phyloP scores from a whole-genome alignment of 345 rosid genomes.

The Eutrema japonicum region DNA sequence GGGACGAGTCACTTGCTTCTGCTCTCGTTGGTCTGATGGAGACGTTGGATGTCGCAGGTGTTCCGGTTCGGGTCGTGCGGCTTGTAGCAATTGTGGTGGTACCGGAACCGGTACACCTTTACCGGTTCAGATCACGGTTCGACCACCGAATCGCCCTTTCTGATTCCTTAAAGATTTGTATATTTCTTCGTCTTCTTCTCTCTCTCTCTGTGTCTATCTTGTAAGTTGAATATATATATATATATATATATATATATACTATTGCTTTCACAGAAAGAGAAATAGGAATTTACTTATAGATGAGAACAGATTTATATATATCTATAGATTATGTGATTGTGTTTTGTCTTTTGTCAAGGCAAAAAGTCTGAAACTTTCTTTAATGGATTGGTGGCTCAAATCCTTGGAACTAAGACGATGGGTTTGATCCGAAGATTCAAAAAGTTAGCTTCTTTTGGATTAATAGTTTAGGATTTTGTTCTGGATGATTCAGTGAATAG shows the following conservation, averaged over 20 bases:
- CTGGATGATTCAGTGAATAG: background rate
- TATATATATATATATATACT: too few species aligned
- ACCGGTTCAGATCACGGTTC: conserved; percentile 72
- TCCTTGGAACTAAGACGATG: background rate
- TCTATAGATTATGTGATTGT: background rate
- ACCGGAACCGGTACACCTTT: conserved; percentile 86
- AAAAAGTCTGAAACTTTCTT: conserved; percentile 1
- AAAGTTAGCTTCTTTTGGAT: background rate
- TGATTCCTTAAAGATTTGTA: conserved; percentile 35
- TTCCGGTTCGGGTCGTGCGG: conserved; percentile 85
- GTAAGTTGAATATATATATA: conserved; percentile 34
- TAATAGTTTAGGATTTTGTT: background rate
- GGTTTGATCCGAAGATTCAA: background rate
- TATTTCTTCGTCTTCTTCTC: conserved; percentile 19
- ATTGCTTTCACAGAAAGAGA: conserved; percentile 24
- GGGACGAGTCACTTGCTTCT: conserved; percentile 76
- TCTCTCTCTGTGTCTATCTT: conserved; percentile 17
- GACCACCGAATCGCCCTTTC: conserved; percentile 53
- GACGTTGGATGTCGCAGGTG: conserved; percentile 88
- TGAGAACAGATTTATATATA: too few species aligned
- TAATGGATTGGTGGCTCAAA: conserved; percentile 2
- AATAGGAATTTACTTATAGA: too few species aligned
- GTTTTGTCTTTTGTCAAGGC: background rate
- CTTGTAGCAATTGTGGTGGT: conserved; percentile 88
- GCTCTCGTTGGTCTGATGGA: conserved; percentile 92